Evolutionary conservation across 2,329 filamentous ascomycete genomes (phyloP).

Genomic region (Aspergillus unguis): DNA sequence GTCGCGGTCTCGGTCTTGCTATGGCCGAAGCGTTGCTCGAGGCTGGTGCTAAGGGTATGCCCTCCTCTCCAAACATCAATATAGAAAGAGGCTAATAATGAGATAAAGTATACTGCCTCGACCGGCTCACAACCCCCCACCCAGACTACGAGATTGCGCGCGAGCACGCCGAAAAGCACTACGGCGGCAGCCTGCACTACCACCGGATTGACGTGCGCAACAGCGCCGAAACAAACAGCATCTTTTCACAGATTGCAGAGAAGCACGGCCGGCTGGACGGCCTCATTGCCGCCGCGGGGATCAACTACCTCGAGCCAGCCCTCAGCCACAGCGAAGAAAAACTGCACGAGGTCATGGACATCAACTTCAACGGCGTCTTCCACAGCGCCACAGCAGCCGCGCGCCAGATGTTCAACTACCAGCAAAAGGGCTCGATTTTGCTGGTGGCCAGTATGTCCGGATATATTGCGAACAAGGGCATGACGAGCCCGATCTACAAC

Average conservation of each 20-base stretch:
- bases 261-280: slow-evolving; percentile 39
- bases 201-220: slow-evolving; percentile 48
- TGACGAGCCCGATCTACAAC: slow-evolving; percentile 48
- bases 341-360: slow-evolving; percentile 43
- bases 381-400: slow-evolving; percentile 48
- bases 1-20: slow-evolving; percentile 42
- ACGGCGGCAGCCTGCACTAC: slow-evolving; percentile 45
- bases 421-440: slow-evolving; percentile 49
- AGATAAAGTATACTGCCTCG: slow-evolving; percentile 47
- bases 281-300: slow-evolving; percentile 42
- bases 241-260: slow-evolving; percentile 35
- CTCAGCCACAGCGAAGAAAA: slow-evolving; percentile 42
- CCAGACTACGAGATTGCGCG: slow-evolving; percentile 42
- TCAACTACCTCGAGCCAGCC: slow-evolving; percentile 42
- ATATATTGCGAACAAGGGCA: slow-evolving; percentile 48
- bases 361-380: slow-evolving; percentile 52
- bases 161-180: slow-evolving; percentile 33
- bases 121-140: slow-evolving; percentile 44
- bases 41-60: slow-evolving; percentile 45
- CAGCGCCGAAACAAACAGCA: slow-evolving; percentile 32
- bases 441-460: slow-evolving; percentile 53
- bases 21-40: slow-evolving; percentile 49
- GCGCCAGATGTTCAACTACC: slow-evolving; percentile 48
- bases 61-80: neutral
- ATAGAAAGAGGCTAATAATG: neutral